phyloP scores from a whole-genome alignment of 192 early-diverging fungal species.

The Kickxella alabastrina region DNA sequence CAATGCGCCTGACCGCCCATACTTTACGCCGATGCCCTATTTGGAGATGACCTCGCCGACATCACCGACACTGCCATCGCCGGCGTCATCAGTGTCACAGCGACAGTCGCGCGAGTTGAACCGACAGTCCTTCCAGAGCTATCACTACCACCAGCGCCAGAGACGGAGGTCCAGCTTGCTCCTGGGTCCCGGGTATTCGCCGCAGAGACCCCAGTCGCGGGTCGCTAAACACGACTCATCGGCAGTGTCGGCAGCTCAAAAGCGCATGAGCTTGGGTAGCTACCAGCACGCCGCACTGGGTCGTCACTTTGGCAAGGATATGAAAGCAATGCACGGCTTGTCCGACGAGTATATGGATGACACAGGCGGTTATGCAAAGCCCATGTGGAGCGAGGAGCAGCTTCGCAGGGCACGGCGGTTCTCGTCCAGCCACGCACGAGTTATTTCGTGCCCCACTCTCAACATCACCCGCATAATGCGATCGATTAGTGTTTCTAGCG shows the following conservation, averaged over 20 bases:
- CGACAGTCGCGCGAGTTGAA: constrained; percentile 5
- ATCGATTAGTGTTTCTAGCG: constrained; percentile 41
- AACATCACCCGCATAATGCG: constrained; percentile 48
- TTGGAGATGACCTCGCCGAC: too few species aligned
- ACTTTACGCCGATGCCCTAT: too few species aligned
- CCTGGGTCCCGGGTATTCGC: not conserved
- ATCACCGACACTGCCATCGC: constrained; percentile 27
- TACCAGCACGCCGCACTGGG: constrained; percentile 8
- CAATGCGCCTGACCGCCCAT: too few species aligned
- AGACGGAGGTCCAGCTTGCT: not conserved
- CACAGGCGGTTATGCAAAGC: too few species aligned
- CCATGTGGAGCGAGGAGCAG: constrained; percentile 32
- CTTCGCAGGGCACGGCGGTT: constrained; percentile 25
- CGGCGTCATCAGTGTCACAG: not conserved
- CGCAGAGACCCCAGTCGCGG: not conserved
- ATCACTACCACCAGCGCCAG: not conserved
- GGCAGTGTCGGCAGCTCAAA: not conserved
- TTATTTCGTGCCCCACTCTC: constrained; percentile 38
- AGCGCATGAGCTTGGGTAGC: constrained; percentile 40
- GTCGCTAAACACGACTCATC: not conserved
- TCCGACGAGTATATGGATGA: too few species aligned
- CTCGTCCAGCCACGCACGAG: constrained; percentile 34
- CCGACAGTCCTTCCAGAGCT: constrained; percentile 10
- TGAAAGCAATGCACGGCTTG: too few species aligned
- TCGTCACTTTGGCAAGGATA: not conserved